A percentile compares a stretch with the other conserved stretches of the same genome.
Evolutionary conservation across 2,329 filamentous ascomycete genomes (phyloP).

Genomic region (Sarocladiaceae sp.): DNA sequence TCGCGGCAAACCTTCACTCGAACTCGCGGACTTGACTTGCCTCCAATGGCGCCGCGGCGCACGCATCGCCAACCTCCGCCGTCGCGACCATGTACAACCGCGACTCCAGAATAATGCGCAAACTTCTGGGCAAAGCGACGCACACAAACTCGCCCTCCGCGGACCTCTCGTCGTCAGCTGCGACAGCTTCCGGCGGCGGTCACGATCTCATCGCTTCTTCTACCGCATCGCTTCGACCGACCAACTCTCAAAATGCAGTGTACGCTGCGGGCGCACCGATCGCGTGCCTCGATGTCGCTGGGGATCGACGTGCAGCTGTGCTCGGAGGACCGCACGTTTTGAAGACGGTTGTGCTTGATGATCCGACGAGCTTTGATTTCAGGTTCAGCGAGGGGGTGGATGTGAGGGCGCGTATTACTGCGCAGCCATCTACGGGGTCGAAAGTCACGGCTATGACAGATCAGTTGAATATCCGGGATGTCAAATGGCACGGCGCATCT

Average conservation of each 20-base stretch:
- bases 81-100: constrained; percentile 44
- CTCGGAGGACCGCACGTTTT: constrained; percentile 57
- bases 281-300: constrained; percentile 52
- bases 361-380: constrained; percentile 30
- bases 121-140: constrained; percentile 50
- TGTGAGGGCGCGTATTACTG: constrained; percentile 50
- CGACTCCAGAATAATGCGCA: constrained; percentile 55
- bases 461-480: constrained; percentile 60
- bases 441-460: constrained; percentile 42
- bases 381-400: constrained; percentile 53
- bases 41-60: constrained; percentile 25
- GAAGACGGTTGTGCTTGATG: constrained; percentile 55
- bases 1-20: not conserved
- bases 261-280: constrained; percentile 51
- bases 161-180: constrained; percentile 28
- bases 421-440: constrained; percentile 33
- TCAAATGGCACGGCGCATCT: constrained; percentile 52
- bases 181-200: constrained; percentile 26
- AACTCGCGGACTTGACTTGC: constrained; percentile 4
- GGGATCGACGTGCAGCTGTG: constrained; percentile 51
- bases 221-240: constrained; percentile 36
- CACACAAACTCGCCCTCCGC: constrained; percentile 30
- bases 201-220: not conserved
- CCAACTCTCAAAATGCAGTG: constrained; percentile 51
- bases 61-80: constrained; percentile 12